Base-by-base conservation (phyloP, 768 basidiomycete species). In the Psilocybe cubensis region DNA sequence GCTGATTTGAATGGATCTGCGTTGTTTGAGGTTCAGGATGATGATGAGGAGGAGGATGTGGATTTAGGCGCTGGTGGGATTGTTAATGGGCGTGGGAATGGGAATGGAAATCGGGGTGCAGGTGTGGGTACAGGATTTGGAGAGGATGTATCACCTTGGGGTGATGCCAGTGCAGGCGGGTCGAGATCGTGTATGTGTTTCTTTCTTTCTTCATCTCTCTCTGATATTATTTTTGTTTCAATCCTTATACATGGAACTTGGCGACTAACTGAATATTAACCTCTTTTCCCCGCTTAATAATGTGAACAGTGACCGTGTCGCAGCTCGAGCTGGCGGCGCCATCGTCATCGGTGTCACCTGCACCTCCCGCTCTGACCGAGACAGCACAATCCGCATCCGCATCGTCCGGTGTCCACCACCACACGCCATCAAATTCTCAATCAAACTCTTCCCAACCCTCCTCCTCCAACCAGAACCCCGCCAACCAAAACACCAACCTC, bases 1-100 rank as follows among this genome's bases (percentile, higher is more conserved):
- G 2, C 31, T 8, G 14, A 76, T 52, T 66, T 79, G 11, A 74
- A 74, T 35, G 75, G 69, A 1, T 79, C 70, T 3, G 79, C 74
- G 28, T 52, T 89, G 31, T 85, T 86, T 40, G 84, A 84, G 45
- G 75, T 77, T 42, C 83, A 74, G 9, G 72, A 76, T 8, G 72
- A 71, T 1, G 70, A 70, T n/a, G 70, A 69, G 46, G 75, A 77
- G 41, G 84, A 74, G 11, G 72, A 75, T 10, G 72, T 70, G 2
- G 70, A 70, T 18, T 68, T 69, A 20, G 69, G 69, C 9, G 65
- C 71, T 38, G n/a, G n/a, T n/a, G 62, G 62, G 7, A 50, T 54
- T 9, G 52, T n/a, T 9, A 38, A 40, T 29, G 21, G 28, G 41
- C 17, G 35, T 24, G 49, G 21, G 29, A 54, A 23, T 23, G 41